Percentiles rank a stretch among this genome's conserved stretches.
Evolutionary conservation across 2,329 filamentous ascomycete species (phyloP).

Genomic region (Diaporthe sp.): DNA sequence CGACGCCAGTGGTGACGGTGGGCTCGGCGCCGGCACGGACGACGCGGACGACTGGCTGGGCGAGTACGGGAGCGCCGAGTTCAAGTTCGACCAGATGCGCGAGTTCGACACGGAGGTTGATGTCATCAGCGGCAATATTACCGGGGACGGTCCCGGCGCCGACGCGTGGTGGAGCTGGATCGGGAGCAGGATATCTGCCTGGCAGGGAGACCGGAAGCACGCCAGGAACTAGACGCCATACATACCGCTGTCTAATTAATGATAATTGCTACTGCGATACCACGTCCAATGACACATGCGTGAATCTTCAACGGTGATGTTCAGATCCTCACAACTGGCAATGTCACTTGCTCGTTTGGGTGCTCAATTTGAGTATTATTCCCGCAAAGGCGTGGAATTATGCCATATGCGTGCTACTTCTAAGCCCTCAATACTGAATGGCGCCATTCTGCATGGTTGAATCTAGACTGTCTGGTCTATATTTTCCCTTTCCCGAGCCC

Average conservation of each 20-base stretch:
- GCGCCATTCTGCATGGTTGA: constrained; percentile 36
- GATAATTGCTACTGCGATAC: background rate
- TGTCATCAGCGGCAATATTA: constrained; percentile 81
- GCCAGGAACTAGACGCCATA: background rate
- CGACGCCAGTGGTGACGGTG: constrained; percentile 71
- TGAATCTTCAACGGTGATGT: background rate
- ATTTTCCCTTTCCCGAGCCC: constrained; percentile 21
- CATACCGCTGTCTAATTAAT: constrained; percentile 6
- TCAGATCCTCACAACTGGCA: background rate
- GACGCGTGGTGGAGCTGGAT: constrained; percentile 95
- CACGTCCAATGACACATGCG: no score
- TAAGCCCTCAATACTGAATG: background rate
- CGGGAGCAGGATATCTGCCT: constrained; percentile 75
- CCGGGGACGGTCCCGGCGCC: constrained; percentile 76
- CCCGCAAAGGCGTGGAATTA: background rate
- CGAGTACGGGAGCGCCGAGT: constrained; percentile 81
- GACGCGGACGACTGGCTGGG: constrained; percentile 90
- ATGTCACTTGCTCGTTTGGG: background rate
- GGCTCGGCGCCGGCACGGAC: constrained; percentile 69
- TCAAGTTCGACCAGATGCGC: constrained; percentile 85
- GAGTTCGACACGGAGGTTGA: constrained; percentile 86
- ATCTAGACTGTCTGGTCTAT: constrained; percentile 33
- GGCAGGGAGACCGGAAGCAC: constrained; percentile 31
- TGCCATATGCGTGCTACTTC: background rate
- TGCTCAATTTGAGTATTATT: background rate